phyloP scores from a whole-genome alignment of 2,329 filamentous ascomycete species.

The Aspergillus ochraceoroseus region DNA sequence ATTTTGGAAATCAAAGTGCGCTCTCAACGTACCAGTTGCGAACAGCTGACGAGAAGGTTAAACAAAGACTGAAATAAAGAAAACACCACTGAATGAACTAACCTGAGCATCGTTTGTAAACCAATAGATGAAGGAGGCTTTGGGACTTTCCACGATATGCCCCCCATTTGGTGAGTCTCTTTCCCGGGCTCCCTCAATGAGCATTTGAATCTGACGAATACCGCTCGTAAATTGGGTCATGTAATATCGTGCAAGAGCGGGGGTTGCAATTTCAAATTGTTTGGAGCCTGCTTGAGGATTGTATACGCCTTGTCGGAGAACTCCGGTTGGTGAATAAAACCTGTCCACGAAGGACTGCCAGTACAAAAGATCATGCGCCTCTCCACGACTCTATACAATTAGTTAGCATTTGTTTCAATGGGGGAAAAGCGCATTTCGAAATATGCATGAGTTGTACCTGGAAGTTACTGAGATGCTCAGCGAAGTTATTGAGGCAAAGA shows the following conservation, averaged over 20 bases:
- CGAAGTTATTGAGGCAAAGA: slow-evolving; percentile 52
- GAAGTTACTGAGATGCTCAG: slow-evolving; percentile 53
- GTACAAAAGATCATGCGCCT: slow-evolving; percentile 64
- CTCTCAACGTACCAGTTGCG: slow-evolving; percentile 69
- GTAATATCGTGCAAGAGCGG: slow-evolving; percentile 82
- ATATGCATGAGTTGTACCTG: slow-evolving; percentile 48
- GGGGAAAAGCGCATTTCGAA: not conserved
- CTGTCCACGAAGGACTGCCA: slow-evolving; percentile 75
- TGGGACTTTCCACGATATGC: slow-evolving; percentile 69
- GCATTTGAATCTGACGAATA: slow-evolving; percentile 77
- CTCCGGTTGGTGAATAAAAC: slow-evolving; percentile 74
- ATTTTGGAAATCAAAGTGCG: slow-evolving; percentile 71
- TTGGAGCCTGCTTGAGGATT: slow-evolving; percentile 59
- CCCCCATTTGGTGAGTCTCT: slow-evolving; percentile 57
- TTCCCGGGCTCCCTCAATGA: slow-evolving; percentile 65
- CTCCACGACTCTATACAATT: slow-evolving; percentile 49
- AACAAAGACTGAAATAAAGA: slow-evolving; percentile 1
- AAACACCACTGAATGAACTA: too few relatives aligned
- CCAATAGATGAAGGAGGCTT: slow-evolving; percentile 81
- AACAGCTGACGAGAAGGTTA: slow-evolving; percentile 55
- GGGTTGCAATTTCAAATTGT: slow-evolving; percentile 77
- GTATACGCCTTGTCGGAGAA: slow-evolving; percentile 67
- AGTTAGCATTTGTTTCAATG: slow-evolving; percentile 14
- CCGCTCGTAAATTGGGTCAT: slow-evolving; percentile 83
- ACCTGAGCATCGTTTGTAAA: slow-evolving; percentile 80